phyloP scores from a whole-genome alignment of 805 yeast species.

The Cyberlindnera mycetangii region DNA sequence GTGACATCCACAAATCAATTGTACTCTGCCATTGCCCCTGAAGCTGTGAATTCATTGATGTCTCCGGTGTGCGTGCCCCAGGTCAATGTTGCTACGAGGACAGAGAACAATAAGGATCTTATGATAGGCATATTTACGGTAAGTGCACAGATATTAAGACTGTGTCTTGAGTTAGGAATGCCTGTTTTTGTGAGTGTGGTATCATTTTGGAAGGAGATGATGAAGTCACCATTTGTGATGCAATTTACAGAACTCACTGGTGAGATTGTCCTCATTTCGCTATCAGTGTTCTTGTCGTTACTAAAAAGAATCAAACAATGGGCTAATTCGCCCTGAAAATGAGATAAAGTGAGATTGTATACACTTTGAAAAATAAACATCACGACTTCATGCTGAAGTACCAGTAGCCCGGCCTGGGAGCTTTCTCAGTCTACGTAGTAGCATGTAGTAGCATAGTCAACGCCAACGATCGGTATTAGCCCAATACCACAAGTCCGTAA shows the following conservation, averaged over 20 bases:
- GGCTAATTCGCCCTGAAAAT: too few relatives aligned
- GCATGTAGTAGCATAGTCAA: too few relatives aligned
- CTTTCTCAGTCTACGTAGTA: too few relatives aligned
- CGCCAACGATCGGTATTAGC: slow-evolving; percentile 32
- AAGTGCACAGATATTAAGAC: slow-evolving; percentile 11
- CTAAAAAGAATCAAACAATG: slow-evolving; percentile 4
- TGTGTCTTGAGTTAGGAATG: slow-evolving; percentile 12
- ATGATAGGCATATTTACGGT: slow-evolving; percentile 14
- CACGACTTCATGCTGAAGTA: too few relatives aligned
- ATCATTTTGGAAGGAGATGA: slow-evolving; percentile 1
- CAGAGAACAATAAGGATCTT: slow-evolving; percentile 2
- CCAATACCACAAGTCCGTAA: slow-evolving; percentile 78
- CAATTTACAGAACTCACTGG: slow-evolving; percentile 7
- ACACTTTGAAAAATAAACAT: too few relatives aligned
- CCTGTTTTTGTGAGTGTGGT: slow-evolving; percentile 6
- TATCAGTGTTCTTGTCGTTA: slow-evolving; percentile 7
- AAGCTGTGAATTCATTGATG: background rate
- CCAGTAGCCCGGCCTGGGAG: too few relatives aligned
- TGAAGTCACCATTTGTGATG: slow-evolving; percentile 7
- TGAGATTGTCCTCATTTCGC: slow-evolving; percentile 13
- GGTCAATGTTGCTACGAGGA: background rate
- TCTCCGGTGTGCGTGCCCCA: background rate
- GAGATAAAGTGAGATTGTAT: too few relatives aligned
- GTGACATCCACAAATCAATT: slow-evolving; percentile 7
- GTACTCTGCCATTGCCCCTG: slow-evolving; percentile 6